These are phyloP conservation scores for Chlorella sp. DNA, from an alignment of 139 green algal genomes.

Conservation along the genomic window DNA sequence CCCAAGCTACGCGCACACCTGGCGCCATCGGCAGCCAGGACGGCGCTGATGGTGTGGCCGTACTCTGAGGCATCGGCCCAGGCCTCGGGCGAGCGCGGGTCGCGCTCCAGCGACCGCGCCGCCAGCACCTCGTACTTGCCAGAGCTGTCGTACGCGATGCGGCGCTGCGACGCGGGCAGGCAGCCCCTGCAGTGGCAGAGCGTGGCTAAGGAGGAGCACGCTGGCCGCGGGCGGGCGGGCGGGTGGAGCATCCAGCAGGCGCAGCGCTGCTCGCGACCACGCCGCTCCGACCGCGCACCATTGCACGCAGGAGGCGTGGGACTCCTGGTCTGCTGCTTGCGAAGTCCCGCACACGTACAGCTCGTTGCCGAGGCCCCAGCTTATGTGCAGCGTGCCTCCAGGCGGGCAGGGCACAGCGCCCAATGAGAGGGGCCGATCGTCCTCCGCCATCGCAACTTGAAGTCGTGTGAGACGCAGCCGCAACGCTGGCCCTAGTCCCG, in stretches of 20 bases:
- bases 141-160: conserved; percentile 47
- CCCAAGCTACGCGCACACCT: not conserved
- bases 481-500: not conserved
- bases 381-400: conserved; percentile 43
- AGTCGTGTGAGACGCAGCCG: not conserved
- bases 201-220: not conserved
- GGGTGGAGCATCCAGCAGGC: not conserved
- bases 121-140: conserved; percentile 25
- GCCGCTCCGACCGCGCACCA: not conserved
- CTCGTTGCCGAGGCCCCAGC: conserved; percentile 55
- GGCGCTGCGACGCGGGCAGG: conserved; percentile 28
- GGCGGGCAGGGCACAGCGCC: conserved; percentile 13
- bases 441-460: not conserved
- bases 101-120: not conserved
- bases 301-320: conserved; percentile 20
- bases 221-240: not conserved
- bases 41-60: conserved; percentile 2
- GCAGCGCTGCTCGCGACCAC: not conserved
- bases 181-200: conserved; percentile 21
- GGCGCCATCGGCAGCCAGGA: conserved; percentile 22
- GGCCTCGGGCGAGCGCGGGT: not conserved
- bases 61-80: conserved; percentile 5
- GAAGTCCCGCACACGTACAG: conserved; percentile 28
- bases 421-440: conserved; percentile 21
- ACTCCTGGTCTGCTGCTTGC: conserved; percentile 12